Evolutionary conservation across 257 asterid species (phyloP).

Genomic region (Solanum chaucha): DNA sequence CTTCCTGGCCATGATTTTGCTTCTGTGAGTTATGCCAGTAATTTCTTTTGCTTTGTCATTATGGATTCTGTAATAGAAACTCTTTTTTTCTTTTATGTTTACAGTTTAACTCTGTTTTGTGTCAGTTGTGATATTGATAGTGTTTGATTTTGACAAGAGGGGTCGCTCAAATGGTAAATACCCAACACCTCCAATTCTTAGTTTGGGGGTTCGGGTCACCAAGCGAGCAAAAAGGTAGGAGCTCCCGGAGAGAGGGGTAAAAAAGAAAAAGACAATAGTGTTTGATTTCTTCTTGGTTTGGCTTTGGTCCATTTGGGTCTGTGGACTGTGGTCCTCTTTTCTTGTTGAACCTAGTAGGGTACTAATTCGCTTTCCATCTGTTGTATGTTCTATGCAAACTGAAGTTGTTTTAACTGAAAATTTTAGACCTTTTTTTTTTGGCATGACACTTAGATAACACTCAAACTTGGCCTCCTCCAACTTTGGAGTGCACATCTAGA

Average conservation of each 20-base stretch:
- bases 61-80: background rate
- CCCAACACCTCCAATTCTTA: background rate
- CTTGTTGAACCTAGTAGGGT: background rate
- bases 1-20: constrained; percentile 75
- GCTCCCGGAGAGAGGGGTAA: background rate
- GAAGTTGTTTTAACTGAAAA: background rate
- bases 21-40: constrained; percentile 45
- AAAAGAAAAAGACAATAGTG: background rate
- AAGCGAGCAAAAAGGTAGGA: background rate
- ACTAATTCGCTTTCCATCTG: background rate
- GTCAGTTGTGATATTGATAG: background rate
- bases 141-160: background rate
- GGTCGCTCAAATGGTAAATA: background rate
- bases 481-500: background rate
- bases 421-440: background rate
- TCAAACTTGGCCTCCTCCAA: background rate
- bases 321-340: background rate
- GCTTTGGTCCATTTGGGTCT: background rate
- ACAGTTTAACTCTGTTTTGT: background rate
- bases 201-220: background rate
- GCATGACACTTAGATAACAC: background rate
- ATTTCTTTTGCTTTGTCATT: background rate
- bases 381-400: background rate
- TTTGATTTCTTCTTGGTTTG: background rate
- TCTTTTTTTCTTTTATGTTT: too few species aligned